These are phyloP conservation scores for Trichoderma sp. DNA, from an alignment of 2,329 filamentous ascomycete genomes.

Conservation along the genomic window DNA sequence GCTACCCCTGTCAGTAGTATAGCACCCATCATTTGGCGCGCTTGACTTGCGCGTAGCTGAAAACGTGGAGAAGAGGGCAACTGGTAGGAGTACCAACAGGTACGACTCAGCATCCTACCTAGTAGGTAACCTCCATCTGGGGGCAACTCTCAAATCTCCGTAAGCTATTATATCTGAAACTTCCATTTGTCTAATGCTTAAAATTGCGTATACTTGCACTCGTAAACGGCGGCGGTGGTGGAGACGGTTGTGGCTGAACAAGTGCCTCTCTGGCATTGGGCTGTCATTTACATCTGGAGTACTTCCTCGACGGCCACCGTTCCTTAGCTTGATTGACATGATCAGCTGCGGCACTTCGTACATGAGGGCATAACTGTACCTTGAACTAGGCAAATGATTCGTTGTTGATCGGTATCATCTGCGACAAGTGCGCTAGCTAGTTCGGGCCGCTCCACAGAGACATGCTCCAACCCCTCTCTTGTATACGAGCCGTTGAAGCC, in stretches of 20 bases:
- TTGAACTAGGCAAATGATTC: constrained; percentile 11
- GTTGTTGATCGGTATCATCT: constrained; percentile 10
- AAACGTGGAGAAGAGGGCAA: not conserved
- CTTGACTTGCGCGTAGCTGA: constrained; percentile 7
- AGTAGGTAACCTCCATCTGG: not conserved
- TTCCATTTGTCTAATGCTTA: not conserved
- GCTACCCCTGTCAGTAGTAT: not conserved
- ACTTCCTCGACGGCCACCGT: not conserved
- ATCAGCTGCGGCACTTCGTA: constrained; percentile 15
- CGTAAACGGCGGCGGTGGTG: not conserved
- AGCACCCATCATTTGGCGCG: not conserved
- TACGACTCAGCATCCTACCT: not conserved
- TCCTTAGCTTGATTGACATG: constrained; percentile 9
- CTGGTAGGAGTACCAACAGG: not conserved
- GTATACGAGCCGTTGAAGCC: not conserved
- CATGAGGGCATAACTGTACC: constrained; percentile 13
- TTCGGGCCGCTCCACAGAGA: constrained; percentile 13
- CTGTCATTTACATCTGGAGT: not conserved
- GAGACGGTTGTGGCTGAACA: not conserved
- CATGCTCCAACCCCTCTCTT: not conserved
- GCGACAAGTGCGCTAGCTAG: constrained; percentile 1
- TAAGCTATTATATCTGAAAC: not conserved
- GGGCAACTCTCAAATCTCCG: constrained; percentile 7
- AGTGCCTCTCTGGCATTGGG: not conserved
- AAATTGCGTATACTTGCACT: not conserved